Base-by-base conservation (phyloP, 371 early-diverging fungal genomes). In the Mucor lusitanicus region DNA sequence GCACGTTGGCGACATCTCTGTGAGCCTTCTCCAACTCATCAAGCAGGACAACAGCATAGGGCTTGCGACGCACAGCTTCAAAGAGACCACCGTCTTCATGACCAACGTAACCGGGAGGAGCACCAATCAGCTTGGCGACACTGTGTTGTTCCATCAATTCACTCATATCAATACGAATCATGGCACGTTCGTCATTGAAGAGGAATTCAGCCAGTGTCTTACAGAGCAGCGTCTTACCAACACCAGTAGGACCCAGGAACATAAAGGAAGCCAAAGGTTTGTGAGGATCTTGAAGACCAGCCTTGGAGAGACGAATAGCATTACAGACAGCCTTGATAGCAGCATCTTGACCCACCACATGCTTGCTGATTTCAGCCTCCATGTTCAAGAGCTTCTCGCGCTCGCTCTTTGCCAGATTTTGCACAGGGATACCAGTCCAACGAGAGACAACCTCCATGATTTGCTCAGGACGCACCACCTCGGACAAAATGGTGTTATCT, bases 11-110 rank as follows among this genome's bases (percentile, higher is more conserved):
- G 9, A 94, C 92, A 64, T 90, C 92, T 61, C 85, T 84, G 65
- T 96, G 95, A 23, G 97, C 96, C 76, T 96, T 92, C 71, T 98
- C 97, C 59, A 98, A 84, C 79, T 98, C 98, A 76, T 98, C 98
- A 33, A 98, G 78, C 23, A 97, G 74, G 13, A 97, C 87, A 25
- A 97, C 93, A 13, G 92, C 84, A 69, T 97, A 96, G 12, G 96
- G 96, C 74, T 91, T 93, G 62, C 93, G 89, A 69, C 94, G 89
- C 27, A 97, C 90, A 3, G 94, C 91, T 71, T 98, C 97, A 50
- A 97, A 96, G 44, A 97, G 77, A 62, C 93, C 89, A 32, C 97
- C 97, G 67, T 92, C 88, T 64, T 93, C 94, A 19, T 90, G 89
- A 6, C 94, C 93, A n/a, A 93, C 87, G 64, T 94, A 93, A 3